These are phyloP conservation scores for Magnusiomyces starmeri DNA, from an alignment of 1,139 yeast genomes.

Conservation along the genomic window DNA sequence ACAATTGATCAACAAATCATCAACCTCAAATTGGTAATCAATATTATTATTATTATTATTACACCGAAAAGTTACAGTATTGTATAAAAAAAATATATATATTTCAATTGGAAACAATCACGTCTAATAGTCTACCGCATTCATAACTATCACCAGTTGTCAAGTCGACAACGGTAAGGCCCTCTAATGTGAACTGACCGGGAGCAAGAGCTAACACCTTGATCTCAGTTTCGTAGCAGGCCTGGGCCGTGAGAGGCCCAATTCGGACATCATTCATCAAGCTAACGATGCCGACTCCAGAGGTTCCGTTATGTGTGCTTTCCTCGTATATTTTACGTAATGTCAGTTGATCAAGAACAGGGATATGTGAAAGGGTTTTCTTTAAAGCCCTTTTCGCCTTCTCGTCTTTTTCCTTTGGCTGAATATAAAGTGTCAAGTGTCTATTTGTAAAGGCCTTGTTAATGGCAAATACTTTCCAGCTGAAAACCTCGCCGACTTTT, in stretches of 20 bases:
- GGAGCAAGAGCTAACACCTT: slow-evolving; percentile 53
- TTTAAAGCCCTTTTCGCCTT: not conserved
- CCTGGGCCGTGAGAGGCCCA: slow-evolving; percentile 55
- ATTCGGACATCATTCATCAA: slow-evolving; percentile 59
- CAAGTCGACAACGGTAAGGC: slow-evolving; percentile 57
- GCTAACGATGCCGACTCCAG: slow-evolving; percentile 40
- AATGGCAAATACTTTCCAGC: slow-evolving; percentile 62
- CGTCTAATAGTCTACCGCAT: slow-evolving; percentile 64
- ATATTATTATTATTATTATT: no score
- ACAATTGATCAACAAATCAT: no score
- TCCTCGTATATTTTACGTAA: slow-evolving; percentile 23
- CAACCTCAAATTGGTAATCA: no score
- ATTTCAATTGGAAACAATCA: slow-evolving; percentile 47
- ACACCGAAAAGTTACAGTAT: no score
- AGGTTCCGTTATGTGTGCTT: slow-evolving; percentile 13
- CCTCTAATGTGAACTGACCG: slow-evolving; percentile 61
- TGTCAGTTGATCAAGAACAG: slow-evolving; percentile 35
- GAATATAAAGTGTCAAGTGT: slow-evolving; percentile 40
- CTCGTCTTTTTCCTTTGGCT: slow-evolving; percentile 22
- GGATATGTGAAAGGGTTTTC: slow-evolving; percentile 14
- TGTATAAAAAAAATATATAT: no score
- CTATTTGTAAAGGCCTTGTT: slow-evolving; percentile 41
- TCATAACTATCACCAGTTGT: slow-evolving; percentile 62
- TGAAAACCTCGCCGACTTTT: slow-evolving; percentile 51
- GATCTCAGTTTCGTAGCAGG: slow-evolving; percentile 58